Percentiles rank a stretch among this genome's conserved stretches.
These are phyloP conservation scores for Aspergillus cristatus DNA, from an alignment of 495 filamentous ascomycete species.

Conservation along the genomic window DNA sequence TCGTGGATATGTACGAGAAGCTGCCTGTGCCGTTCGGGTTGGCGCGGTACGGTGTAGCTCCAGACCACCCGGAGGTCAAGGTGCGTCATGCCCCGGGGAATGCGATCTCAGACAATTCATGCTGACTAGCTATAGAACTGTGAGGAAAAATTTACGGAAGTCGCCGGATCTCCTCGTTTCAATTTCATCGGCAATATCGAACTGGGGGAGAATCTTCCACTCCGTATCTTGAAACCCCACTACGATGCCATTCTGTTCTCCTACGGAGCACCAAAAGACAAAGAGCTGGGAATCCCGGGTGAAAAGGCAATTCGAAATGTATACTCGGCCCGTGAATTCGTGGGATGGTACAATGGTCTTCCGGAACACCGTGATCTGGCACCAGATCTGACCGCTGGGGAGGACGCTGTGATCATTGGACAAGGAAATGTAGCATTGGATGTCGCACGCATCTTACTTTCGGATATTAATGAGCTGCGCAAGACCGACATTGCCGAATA, in stretches of 20 bases:
- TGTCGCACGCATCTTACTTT: conserved; percentile 79
- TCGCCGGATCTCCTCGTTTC: conserved; percentile 72
- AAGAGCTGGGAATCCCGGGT: conserved; percentile 68
- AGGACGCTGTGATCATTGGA: conserved; percentile 82
- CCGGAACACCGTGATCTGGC: conserved; percentile 71
- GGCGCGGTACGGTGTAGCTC: conserved; percentile 87
- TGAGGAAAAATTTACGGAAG: conserved; percentile 82
- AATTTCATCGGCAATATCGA: conserved; percentile 87
- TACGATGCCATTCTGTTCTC: conserved; percentile 91
- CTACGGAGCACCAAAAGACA: conserved; percentile 83
- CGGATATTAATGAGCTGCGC: conserved; percentile 57
- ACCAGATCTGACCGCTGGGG: conserved; percentile 67
- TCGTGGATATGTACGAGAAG: conserved; percentile 93
- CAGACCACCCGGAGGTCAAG: conserved; percentile 97
- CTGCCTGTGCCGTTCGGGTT: conserved; percentile 88
- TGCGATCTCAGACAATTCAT: not conserved
- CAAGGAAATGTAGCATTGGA: conserved; percentile 96
- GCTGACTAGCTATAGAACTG: conserved; percentile 58
- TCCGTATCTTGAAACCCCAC: conserved; percentile 61
- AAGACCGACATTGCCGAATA: conserved; percentile 83
- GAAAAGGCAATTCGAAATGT: conserved; percentile 64
- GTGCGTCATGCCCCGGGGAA: conserved; percentile 33
- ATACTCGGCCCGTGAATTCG: conserved; percentile 85
- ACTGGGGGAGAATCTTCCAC: conserved; percentile 63
- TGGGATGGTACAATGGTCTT: conserved; percentile 97